Evolutionary conservation across 2,329 filamentous ascomycete species (phyloP).

Genomic region (Cercospora canescens): DNA sequence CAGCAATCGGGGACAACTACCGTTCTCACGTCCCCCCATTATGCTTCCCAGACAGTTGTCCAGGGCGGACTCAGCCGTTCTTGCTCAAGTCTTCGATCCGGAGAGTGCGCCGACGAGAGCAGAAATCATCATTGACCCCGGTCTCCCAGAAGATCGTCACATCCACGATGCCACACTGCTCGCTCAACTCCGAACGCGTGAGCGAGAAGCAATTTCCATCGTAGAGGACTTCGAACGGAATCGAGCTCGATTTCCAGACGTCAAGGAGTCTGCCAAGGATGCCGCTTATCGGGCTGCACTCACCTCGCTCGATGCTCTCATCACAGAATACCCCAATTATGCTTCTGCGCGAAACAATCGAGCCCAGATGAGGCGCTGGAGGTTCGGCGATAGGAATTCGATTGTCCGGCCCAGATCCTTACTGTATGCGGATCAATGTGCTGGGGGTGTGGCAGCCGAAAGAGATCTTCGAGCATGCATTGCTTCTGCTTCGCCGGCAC

Average conservation of each 20-base stretch:
- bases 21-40: background rate
- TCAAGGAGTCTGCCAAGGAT: constrained; percentile 18
- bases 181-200: constrained; percentile 20
- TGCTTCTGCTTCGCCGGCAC: constrained; percentile 56
- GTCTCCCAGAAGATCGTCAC: constrained; percentile 28
- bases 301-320: constrained; percentile 54
- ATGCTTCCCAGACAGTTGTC: constrained; percentile 25
- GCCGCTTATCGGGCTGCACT: constrained; percentile 27
- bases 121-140: constrained; percentile 28
- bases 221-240: constrained; percentile 28
- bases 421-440: constrained; percentile 1
- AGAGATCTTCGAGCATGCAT: constrained; percentile 52
- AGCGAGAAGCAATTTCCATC: constrained; percentile 30
- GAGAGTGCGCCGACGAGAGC: constrained; percentile 28
- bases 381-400: constrained; percentile 54
- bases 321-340: constrained; percentile 62
- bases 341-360: constrained; percentile 75
- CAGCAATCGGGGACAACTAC: background rate
- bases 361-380: constrained; percentile 56
- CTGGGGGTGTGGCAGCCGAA: constrained; percentile 26
- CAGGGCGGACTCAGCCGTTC: constrained; percentile 47
- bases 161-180: constrained; percentile 22
- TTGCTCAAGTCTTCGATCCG: constrained; percentile 41
- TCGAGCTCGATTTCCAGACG: constrained; percentile 7
- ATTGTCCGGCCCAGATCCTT: constrained; percentile 18